Evolutionary conservation across 164 flowering plant genomes (phyloP), one percentile per base, ranked within the genome.

Genomic region (Taxillus chinensis): DNA sequence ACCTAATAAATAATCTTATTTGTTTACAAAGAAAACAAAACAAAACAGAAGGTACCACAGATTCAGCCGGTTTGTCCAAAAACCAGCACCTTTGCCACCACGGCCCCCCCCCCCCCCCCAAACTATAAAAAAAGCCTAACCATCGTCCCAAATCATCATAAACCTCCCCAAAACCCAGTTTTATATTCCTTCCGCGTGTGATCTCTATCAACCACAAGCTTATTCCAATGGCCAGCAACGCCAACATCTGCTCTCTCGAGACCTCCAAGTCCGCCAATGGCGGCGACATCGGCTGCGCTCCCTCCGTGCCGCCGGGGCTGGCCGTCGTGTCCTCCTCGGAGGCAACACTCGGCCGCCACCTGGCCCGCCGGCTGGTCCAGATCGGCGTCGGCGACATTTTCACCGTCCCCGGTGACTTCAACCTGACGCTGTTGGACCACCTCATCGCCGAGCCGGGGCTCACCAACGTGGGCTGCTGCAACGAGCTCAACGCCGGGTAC

Each of bases 401-500:
- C 68, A 55, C 80, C 10, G 80, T 77, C 5, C 78, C 80, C 16
- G 77, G 77, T 3, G 77, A 77, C 66, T 77, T 77, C 51, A 77
- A 73, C 61, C 69, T 77, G 14, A 74, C 78, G 8, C 70, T 77
- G 2, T 71, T 77, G 3, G 80, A 77, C 46, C 78, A 74, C 66
- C 70, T 77, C 45, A 74, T 77, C 51, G 80, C 76, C 13, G 78
- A 77, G 69, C 80, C 78, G 0, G 70, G 72, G 12, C 71, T 74
- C 45, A 74, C 59, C 53, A 66, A 67, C 46, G 41, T 77, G 45
- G 80, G 80, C 7, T 76, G 79, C 68, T 76, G 79, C 58, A 76
- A 76, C 39, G 79, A 76, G 68, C 77, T 77, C 41, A 77, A 77
- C 41, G 80, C 80, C 5, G 80, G 80, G 11, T 77, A 77, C 17